These are phyloP conservation scores for Diaporthe citriasiana DNA, from an alignment of 2,329 filamentous ascomycete genomes.

Conservation along the genomic window DNA sequence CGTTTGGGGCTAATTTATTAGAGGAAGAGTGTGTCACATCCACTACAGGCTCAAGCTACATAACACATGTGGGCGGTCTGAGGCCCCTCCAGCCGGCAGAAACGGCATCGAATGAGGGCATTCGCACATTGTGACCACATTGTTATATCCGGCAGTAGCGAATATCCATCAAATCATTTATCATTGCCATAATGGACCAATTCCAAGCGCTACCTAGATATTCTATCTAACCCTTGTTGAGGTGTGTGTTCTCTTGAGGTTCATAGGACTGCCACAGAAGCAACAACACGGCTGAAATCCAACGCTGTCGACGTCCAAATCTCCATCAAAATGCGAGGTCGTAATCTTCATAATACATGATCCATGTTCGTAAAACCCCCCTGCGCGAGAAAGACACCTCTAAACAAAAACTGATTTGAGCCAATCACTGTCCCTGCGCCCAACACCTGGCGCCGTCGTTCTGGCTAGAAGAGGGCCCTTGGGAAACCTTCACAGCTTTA, in stretches of 20 bases:
- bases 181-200: too few species aligned
- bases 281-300: neutral
- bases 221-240: neutral
- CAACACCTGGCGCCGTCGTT: constrained; percentile 27
- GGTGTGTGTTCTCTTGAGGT: neutral
- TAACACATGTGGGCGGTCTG: too few species aligned
- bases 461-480: neutral
- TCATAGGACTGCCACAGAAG: neutral
- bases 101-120: too few species aligned
- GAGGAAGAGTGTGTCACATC: too few species aligned
- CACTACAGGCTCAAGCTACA: too few species aligned
- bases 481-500: neutral
- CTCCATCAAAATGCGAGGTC: neutral
- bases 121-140: too few species aligned
- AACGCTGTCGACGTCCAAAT: neutral
- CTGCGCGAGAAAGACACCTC: neutral
- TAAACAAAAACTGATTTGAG: neutral
- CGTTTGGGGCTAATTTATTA: too few species aligned
- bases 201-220: neutral
- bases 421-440: constrained; percentile 2
- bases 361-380: neutral
- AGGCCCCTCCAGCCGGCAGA: too few species aligned
- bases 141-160: too few species aligned
- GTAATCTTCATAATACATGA: constrained; percentile 20
- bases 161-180: too few species aligned